phyloP scores from a whole-genome alignment of 2,329 filamentous ascomycete species.

The Penicillium vulpinum region DNA sequence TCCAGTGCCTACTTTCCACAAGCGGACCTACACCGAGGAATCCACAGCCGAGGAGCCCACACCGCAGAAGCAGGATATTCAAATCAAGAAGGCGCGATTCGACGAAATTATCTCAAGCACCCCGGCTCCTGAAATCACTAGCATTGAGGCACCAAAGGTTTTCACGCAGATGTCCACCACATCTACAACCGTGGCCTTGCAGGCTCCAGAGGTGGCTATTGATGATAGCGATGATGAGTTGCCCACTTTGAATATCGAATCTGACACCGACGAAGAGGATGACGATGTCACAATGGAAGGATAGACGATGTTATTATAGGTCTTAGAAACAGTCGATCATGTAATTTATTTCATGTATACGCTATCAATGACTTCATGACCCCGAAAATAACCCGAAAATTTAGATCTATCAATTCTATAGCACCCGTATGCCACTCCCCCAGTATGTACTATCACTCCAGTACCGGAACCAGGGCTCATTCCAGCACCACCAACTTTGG shows the following conservation, averaged over 20 bases:
- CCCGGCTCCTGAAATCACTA: slow-evolving; percentile 7
- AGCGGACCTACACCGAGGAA: slow-evolving; percentile 33
- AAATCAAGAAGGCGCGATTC: slow-evolving; percentile 36
- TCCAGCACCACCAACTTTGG: slow-evolving; percentile 69
- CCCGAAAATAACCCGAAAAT: neutral
- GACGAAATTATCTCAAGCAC: slow-evolving; percentile 18
- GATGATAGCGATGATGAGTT: slow-evolving; percentile 52
- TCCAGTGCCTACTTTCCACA: slow-evolving; percentile 20
- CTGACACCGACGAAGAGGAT: slow-evolving; percentile 50
- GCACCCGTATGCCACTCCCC: slow-evolving; percentile 51
- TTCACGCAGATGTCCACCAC: slow-evolving; percentile 7
- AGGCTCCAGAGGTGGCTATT: slow-evolving; percentile 25
- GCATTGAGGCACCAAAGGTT: slow-evolving; percentile 12
- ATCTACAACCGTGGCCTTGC: slow-evolving; percentile 7
- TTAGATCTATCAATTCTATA: slow-evolving; percentile 18
- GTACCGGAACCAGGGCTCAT: slow-evolving; percentile 56
- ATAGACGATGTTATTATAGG: slow-evolving; percentile 11
- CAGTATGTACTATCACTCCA: slow-evolving; percentile 65
- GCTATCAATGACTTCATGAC: neutral
- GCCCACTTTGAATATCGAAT: slow-evolving; percentile 49
- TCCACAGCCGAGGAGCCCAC: slow-evolving; percentile 6
- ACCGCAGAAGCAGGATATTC: slow-evolving; percentile 15
- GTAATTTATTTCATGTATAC: neutral
- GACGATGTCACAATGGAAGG: slow-evolving; percentile 33
- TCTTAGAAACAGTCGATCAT: neutral